phyloP scores from a whole-genome alignment of 192 early-diverging fungal species.

The Blastocladiella britannica region DNA sequence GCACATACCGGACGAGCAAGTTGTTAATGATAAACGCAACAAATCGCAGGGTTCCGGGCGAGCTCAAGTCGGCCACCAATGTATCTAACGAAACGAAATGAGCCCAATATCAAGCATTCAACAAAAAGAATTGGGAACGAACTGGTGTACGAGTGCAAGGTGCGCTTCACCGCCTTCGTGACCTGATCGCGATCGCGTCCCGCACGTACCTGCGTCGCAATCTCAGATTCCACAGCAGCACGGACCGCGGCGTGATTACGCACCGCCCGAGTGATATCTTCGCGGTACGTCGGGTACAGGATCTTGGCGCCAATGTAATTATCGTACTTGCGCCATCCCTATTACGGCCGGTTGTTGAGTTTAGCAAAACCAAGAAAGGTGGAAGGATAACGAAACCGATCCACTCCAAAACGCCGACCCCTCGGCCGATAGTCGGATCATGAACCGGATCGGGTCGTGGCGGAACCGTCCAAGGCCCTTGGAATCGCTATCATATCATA shows the following conservation, averaged over 20 bases:
- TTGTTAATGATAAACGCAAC: conserved; percentile 51
- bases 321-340: conserved; percentile 65
- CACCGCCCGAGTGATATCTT: conserved; percentile 24
- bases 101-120: neutral
- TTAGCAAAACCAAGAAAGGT: no score
- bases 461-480: neutral
- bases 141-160: no score
- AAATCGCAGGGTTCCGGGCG: conserved; percentile 18
- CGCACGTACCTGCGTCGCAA: conserved; percentile 28
- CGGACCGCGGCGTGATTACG: conserved; percentile 36
- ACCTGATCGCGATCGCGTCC: no score
- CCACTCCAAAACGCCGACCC: neutral
- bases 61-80: conserved; percentile 1
- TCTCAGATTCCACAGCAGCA: no score
- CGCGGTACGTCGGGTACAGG: conserved; percentile 44
- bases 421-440: neutral
- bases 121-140: neutral
- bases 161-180: no score
- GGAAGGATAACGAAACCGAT: neutral
- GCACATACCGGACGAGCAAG: conserved; percentile 23
- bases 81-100: neutral
- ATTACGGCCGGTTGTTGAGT: no score
- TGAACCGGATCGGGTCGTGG: neutral
- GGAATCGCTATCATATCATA: no score
- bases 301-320: conserved; percentile 49